Base-by-base conservation (phyloP, 176 grass and related monocot species). In the Carex pumila region DNA sequence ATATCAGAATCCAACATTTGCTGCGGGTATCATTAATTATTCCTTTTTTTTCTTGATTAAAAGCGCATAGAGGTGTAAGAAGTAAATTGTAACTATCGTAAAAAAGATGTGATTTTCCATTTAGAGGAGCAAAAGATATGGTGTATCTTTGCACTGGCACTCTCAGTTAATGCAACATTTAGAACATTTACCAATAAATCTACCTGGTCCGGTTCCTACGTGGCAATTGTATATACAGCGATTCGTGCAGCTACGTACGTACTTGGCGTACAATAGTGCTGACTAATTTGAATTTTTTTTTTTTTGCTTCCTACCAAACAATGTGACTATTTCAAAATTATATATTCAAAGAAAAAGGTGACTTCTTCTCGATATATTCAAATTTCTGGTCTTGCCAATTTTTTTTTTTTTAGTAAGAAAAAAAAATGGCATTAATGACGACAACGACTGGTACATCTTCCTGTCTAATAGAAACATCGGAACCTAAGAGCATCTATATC, bases 161-260 rank as follows among this genome's bases (percentile, higher is more conserved):
- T 52, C 1, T 50, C 45, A 75, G 71, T 75, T 75, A 75, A 75
- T 75, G 71, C 19, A 52, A 75, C 71, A 75, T 15, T 75, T 52
- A 74, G 71, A 29, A 14, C 45, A 45, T 52, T 30, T 37, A 75
- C 71, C 45, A 75, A 75, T 43, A 75, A 75, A 71, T 30, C 21
- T 53, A 75, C 71, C 21, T 52, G 19, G 45, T 12, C n/a, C 10
- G 21, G 71, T 75, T 75, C 45, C 43, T 29, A 75, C 29, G 19
- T 25, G 70, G n/a, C 70, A 73, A 49, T 19, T 11, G n/a, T 3
- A 66, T 19, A 19, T 45, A 11, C 19, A 45, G 15, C 9, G 17
- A 50, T 50, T 73, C 21, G 71, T 75, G 71, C 47, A 50, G 43
- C 45, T 29, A 43, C 3, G 0, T 50, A 2, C 2, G 9, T 50